Evolutionary conservation across 129 eudicot species (phyloP), one percentile per base, ranked within the genome.

Genomic region (Chrysanthemum makinoi): DNA sequence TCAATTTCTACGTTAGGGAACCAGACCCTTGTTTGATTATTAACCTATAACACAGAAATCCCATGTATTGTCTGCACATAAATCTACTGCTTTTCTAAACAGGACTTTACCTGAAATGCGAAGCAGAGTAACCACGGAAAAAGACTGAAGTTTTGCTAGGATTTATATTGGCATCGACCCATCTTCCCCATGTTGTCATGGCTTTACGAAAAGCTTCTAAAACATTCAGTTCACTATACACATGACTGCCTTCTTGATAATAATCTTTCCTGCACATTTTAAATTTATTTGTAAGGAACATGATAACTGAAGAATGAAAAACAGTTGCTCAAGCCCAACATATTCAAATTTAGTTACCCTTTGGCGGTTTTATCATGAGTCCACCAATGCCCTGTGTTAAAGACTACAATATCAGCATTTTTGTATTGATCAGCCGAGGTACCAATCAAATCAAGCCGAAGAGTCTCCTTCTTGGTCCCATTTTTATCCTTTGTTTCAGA

Each of bases 341-440:
- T 39, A 68, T 15, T 10, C 3, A 15, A 20, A 20, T 22, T 3
- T 17, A 47, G 20, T 17, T 76, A 85, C 89, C 90, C 90, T 85
- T 71, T 75, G n/a, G 78, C 70, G 24, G 84, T 85, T 80, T 81
- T 85, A 5, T 80, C 85, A 76, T 81, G 90, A 73, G 87, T 85
- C 90, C 90, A 85, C 90, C 90, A 85, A 63, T 85, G 90, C 2
- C 90, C 90, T 0, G 87, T 82, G 75, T 86, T 86, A 68, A 82
- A 86, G 54, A 86, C 77, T 18, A 86, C 48, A 63, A 83, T 61
- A 66, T 86, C 85, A 3, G 90, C 87, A 30, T 54, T 75, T 72
- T 80, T 80, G 75, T 82, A 86, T 59, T 69, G 80, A 65, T 80
- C 83, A 10, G 86, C 81, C 12, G 87, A 86, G 9, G 76, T 73